Base-by-base conservation (phyloP, 805 yeast species). In the Komagataella populi region DNA sequence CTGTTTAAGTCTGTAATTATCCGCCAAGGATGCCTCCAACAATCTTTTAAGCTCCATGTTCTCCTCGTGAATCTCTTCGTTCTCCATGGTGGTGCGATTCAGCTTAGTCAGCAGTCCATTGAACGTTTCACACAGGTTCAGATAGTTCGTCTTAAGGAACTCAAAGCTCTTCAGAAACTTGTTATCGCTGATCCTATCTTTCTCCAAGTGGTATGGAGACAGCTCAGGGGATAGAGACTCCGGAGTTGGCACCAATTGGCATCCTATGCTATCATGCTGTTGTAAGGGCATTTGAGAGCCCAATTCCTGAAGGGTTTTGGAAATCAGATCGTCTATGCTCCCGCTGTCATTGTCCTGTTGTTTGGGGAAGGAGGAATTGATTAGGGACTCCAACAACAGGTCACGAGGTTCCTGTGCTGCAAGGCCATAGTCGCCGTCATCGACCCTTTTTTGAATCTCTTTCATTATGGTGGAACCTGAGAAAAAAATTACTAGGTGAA, bases 11-110 rank as follows among this genome's bases (percentile, higher is more conserved):
- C 39, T 30, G 39, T 30, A 10, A 14, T 30, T 30, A 14, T 48
- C 49, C n/a, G 22, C 20, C 17, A 49, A 10, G 8, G 58, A 51
- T 14, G 55, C 57, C 45, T 61, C 63, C 48, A 62, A 51, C 36
- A 60, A 53, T 10, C 57, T 54, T 46, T 61, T 62, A 51, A 61
- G 50, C 39, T 62, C 61, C 46, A 54, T 57, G 49, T 63, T 60
- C 50, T 62, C 59, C 8, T 55, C 50, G 20, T 52, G 52, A 44
- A 58, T 45, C 23, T 55, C 55, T 12, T 52, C 52, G 51, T 55
- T 60, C 48, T 61, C 63, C 44, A 56, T 54, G 51, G 60, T 60
- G 14, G 57, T 52, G 23, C 56, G 60, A 36, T 54, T 55, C 48
- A 51, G 52, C 45, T 53, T 53, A 3, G 53, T 55, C 14, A 60